These are phyloP conservation scores for Dioszegia crocea DNA, from an alignment of 768 basidiomycete genomes.

Conservation along the genomic window DNA sequence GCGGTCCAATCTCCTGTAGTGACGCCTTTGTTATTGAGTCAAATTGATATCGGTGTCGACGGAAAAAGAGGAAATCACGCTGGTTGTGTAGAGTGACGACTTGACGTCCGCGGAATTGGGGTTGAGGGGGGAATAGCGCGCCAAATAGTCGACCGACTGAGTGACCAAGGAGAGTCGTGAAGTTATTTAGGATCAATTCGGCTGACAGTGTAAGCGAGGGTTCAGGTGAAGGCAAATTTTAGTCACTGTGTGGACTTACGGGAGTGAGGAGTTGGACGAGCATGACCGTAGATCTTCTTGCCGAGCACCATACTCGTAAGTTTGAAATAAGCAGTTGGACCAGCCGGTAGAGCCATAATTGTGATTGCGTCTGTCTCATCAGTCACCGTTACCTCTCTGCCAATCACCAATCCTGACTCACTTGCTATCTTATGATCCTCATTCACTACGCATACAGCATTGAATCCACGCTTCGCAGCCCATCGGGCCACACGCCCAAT, in stretches of 20 bases:
- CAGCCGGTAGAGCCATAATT: constrained; percentile 79
- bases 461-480: constrained; percentile 84
- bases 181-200: constrained; percentile 90
- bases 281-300: constrained; percentile 81
- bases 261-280: constrained; percentile 81
- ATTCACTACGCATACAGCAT: constrained; percentile 85
- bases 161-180: constrained; percentile 89
- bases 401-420: constrained; percentile 52
- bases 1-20: constrained; percentile 94
- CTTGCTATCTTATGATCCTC: constrained; percentile 93
- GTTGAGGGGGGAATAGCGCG: constrained; percentile 88
- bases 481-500: constrained; percentile 85
- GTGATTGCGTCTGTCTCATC: constrained; percentile 78
- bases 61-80: constrained; percentile 95
- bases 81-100: constrained; percentile 97
- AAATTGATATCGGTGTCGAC: constrained; percentile 92
- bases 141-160: constrained; percentile 93
- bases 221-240: no score
- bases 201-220: constrained; percentile 48
- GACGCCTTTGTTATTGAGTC: constrained; percentile 83
- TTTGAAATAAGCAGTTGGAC: constrained; percentile 94
- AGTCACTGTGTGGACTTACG: no score
- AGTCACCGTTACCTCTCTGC: neutral
- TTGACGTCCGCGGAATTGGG: constrained; percentile 91
- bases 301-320: constrained; percentile 81